Conservation (phyloP, 345 rosid genomes). For the Linum lewisii region DNA sequence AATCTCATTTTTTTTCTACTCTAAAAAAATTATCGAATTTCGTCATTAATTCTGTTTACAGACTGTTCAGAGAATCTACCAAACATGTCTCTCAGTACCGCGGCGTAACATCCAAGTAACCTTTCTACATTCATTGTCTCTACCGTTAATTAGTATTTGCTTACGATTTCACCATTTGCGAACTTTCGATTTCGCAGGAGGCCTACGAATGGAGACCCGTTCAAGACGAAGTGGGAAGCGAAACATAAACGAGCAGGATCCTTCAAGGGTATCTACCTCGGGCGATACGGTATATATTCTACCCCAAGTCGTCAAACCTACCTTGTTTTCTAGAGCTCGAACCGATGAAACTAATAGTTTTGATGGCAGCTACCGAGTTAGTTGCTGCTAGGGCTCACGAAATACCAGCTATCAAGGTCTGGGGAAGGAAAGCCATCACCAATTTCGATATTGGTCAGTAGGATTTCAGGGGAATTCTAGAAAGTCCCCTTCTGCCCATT, state of each 20-base stretch:
- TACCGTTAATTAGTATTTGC: too few species aligned
- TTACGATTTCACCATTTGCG: neutral
- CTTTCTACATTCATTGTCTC: too few species aligned
- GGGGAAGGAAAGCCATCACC: too few species aligned
- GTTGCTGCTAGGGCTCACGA: slow-evolving; percentile 32
- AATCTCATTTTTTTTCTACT: neutral
- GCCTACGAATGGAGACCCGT: slow-evolving; percentile 7
- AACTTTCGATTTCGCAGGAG: neutral
- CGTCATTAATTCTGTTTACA: neutral
- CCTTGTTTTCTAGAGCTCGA: too few species aligned
- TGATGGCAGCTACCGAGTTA: slow-evolving; percentile 22
- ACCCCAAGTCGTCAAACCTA: too few species aligned
- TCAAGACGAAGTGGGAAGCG: slow-evolving; percentile 23
- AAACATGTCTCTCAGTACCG: neutral
- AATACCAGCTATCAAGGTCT: slow-evolving; percentile 21
- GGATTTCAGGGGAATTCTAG: too few species aligned
- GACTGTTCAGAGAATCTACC: slow-evolving; percentile 1
- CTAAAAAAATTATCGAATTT: neutral
- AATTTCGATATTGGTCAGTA: too few species aligned
- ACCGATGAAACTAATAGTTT: slow-evolving; percentile 7
- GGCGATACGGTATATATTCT: slow-evolving; percentile 11
- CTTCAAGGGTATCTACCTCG: slow-evolving; percentile 14
- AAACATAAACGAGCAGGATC: slow-evolving; percentile 13
- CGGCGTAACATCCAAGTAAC: neutral
- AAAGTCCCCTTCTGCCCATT: too few species aligned